Percentiles rank a stretch among this genome's conserved stretches.
Evolutionary conservation across 2,329 filamentous ascomycete genomes (phyloP).

Genomic region (Magnaporthiopsis rhizophila): DNA sequence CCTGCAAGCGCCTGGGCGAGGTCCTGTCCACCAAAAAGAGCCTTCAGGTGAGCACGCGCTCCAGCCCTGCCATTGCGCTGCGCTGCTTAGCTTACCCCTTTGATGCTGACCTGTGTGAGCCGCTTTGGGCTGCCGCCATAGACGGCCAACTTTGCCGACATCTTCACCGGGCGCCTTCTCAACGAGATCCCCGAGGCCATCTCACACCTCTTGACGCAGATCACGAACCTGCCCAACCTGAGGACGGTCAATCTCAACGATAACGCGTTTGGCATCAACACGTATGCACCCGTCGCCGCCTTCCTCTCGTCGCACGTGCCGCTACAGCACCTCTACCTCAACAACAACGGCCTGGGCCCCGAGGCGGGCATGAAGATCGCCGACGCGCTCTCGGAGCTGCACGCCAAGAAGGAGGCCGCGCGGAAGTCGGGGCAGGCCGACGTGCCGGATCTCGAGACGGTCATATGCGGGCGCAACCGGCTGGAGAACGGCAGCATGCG

Average conservation of each 20-base stretch:
- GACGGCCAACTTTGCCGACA: slow-evolving; percentile 88
- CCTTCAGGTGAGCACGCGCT: slow-evolving; percentile 50
- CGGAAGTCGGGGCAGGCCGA: slow-evolving; percentile 56
- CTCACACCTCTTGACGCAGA: slow-evolving; percentile 72
- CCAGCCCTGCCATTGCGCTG: slow-evolving; percentile 8
- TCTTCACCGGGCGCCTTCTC: slow-evolving; percentile 91
- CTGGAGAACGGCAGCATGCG: slow-evolving; percentile 94
- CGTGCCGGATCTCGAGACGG: slow-evolving; percentile 83
- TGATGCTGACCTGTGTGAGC: slow-evolving; percentile 8
- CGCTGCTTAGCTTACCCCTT: neutral
- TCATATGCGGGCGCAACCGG: slow-evolving; percentile 92
- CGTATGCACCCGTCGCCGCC: slow-evolving; percentile 81
- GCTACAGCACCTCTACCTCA: slow-evolving; percentile 88
- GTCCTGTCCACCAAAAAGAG: slow-evolving; percentile 78
- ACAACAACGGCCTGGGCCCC: slow-evolving; percentile 96
- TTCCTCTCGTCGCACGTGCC: slow-evolving; percentile 86
- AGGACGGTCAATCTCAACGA: slow-evolving; percentile 94
- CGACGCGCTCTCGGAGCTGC: slow-evolving; percentile 74
- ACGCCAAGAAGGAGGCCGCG: slow-evolving; percentile 74
- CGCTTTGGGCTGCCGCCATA: slow-evolving; percentile 21
- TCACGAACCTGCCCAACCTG: slow-evolving; percentile 78
- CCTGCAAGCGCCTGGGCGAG: slow-evolving; percentile 76
- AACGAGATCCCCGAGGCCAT: slow-evolving; percentile 90
- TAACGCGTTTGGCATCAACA: slow-evolving; percentile 96
- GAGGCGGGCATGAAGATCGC: slow-evolving; percentile 84